Percentiles rank a stretch among this genome's conserved stretches.
Evolutionary conservation across 257 asterid genomes (phyloP).

Genomic region (Schizonepeta tenuifolia): DNA sequence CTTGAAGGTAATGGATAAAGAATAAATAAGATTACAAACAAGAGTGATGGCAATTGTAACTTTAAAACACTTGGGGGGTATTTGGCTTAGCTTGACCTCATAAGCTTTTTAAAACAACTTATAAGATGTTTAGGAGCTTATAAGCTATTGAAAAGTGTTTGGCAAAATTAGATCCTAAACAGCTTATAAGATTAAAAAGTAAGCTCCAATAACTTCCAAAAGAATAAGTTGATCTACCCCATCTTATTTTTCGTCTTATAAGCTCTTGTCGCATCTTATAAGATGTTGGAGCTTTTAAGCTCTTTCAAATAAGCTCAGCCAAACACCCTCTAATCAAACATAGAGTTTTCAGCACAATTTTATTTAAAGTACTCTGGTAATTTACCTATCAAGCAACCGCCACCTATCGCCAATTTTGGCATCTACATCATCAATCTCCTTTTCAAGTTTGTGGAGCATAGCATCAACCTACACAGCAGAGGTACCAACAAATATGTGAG

Average conservation of each 20-base stretch:
- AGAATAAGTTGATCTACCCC: no score
- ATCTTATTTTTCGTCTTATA: no score
- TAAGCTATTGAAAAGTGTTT: no score
- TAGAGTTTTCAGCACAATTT: conserved; percentile 8
- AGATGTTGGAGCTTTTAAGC: no score
- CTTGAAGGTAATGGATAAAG: neutral
- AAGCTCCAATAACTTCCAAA: no score
- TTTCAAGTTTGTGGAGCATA: conserved; percentile 96
- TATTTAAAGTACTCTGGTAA: conserved; percentile 21
- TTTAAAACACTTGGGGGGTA: conserved; percentile 21
- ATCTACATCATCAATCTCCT: conserved; percentile 96
- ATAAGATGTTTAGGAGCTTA: no score
- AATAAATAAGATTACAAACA: conserved; percentile 24
- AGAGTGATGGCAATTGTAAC: neutral
- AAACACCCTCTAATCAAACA: neutral
- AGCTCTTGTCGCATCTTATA: no score
- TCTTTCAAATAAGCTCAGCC: no score
- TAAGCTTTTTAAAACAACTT: no score
- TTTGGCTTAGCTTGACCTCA: no score
- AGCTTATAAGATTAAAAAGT: no score
- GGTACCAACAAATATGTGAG: conserved; percentile 31
- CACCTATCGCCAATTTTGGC: conserved; percentile 89
- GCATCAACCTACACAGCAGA: conserved; percentile 76
- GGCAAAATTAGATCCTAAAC: no score
- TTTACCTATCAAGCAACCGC: conserved; percentile 94